These are phyloP conservation scores for Vaccinium darrowii DNA, from an alignment of 148 eudicot species.

Conservation along the genomic window DNA sequence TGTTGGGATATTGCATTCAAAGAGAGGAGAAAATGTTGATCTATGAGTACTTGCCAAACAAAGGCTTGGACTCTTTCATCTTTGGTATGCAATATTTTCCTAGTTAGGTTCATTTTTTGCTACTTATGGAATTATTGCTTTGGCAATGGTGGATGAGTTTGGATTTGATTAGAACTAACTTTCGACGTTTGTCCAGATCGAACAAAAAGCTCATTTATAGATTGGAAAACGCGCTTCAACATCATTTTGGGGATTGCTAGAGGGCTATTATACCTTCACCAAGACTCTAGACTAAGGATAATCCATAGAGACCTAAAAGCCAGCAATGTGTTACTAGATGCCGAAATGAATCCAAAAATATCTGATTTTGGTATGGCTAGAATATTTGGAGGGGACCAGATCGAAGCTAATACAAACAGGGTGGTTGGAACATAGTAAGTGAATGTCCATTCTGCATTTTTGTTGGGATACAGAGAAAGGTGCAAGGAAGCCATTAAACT, in stretches of 20 bases:
- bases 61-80: constrained; percentile 51
- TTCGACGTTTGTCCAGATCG: constrained; percentile 29
- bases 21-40: constrained; percentile 1
- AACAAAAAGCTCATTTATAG: constrained; percentile 29
- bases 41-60: constrained; percentile 61
- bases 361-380: neutral
- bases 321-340: constrained; percentile 2
- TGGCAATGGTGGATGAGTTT: neutral
- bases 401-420: neutral
- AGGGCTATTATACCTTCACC: constrained; percentile 7
- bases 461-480: constrained; percentile 31
- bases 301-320: constrained; percentile 4
- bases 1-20: neutral
- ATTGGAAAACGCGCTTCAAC: constrained; percentile 37
- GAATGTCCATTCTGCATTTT: neutral
- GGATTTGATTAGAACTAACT: neutral
- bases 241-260: neutral
- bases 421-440: constrained; percentile 7
- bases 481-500: neutral
- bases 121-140: neutral
- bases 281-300: constrained; percentile 3
- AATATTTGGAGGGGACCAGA: neutral
- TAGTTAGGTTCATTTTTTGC: neutral
- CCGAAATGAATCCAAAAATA: constrained; percentile 6
- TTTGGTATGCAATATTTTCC: constrained; percentile 35